These are phyloP conservation scores for Fusarium musae DNA, from an alignment of 2,329 filamentous ascomycete genomes.

Conservation along the genomic window DNA sequence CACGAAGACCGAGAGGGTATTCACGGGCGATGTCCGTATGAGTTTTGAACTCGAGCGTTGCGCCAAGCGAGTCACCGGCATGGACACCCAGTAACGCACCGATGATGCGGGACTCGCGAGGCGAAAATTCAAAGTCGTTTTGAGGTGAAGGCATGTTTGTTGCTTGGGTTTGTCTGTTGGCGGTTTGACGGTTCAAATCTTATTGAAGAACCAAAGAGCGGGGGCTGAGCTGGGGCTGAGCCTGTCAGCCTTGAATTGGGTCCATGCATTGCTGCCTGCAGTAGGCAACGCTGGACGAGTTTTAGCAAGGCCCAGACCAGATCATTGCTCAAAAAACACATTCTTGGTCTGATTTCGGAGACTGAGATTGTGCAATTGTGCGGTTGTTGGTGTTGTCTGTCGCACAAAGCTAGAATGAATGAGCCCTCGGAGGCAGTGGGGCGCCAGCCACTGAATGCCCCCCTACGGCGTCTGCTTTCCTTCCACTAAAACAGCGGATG, in stretches of 20 bases:
- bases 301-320: neutral
- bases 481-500: neutral
- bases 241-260: neutral
- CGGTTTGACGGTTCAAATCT: neutral
- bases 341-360: too few relatives aligned
- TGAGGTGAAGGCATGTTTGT: neutral
- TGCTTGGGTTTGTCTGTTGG: neutral
- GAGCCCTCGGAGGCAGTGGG: neutral
- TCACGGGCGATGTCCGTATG: slow-evolving; percentile 47
- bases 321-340: neutral
- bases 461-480: neutral
- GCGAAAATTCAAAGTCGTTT: neutral
- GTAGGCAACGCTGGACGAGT: too few relatives aligned
- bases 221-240: slow-evolving; percentile 2
- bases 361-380: too few relatives aligned
- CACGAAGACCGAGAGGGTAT: slow-evolving; percentile 53
- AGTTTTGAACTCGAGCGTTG: slow-evolving; percentile 56
- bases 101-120: slow-evolving; percentile 47
- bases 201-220: neutral
- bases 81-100: slow-evolving; percentile 60
- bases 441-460: too few relatives aligned
- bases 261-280: neutral
- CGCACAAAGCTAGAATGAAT: neutral
- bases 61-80: slow-evolving; percentile 59
- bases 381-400: neutral